Conservation (phyloP, 768 basidiomycete species). For the Lepiota venenata region DNA sequence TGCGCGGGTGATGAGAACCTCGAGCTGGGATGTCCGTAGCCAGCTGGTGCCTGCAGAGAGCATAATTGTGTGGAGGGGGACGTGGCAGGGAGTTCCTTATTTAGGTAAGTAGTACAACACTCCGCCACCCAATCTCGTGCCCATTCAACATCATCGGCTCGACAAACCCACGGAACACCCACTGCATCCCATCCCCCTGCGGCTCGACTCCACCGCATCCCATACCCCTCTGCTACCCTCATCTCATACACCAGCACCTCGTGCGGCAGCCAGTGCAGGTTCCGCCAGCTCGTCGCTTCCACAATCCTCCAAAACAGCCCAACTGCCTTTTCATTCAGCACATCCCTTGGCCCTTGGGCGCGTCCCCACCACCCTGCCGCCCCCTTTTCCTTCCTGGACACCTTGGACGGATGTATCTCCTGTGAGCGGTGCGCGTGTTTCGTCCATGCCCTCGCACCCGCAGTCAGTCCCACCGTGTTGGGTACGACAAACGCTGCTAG, state of each 20-base stretch:
- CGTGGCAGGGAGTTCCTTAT: constrained; percentile 10
- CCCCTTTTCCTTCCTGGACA: constrained; percentile 15
- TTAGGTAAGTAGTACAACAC: too few relatives aligned
- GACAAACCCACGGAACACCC: constrained; percentile 62
- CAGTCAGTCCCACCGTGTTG: constrained; percentile 48
- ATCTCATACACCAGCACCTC: constrained; percentile 60
- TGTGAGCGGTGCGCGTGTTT: constrained; percentile 61
- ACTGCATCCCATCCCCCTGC: constrained; percentile 19
- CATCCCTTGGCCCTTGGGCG: constrained; percentile 48
- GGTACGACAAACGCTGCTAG: constrained; percentile 47
- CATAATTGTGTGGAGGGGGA: constrained; percentile 1
- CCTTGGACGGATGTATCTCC: constrained; percentile 9
- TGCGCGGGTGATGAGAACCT: constrained; percentile 73
- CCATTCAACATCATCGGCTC: constrained; percentile 70
- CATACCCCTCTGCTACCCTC: constrained; percentile 57
- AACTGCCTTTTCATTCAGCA: constrained; percentile 51
- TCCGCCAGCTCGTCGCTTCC: constrained; percentile 53
- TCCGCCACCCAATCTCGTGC: constrained; percentile 60
- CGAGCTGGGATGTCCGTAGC: constrained; percentile 58
- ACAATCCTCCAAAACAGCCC: constrained; percentile 51
- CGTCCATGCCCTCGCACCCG: constrained; percentile 63
- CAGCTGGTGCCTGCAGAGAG: constrained; percentile 42
- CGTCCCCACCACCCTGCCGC: constrained; percentile 56
- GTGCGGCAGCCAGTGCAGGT: constrained; percentile 66
- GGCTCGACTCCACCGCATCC: constrained; percentile 65